Evolutionary conservation across 2,329 filamentous ascomycete species (phyloP), one percentile per base, ranked within the genome.

Genomic region (Herpotrichia juniperi): DNA sequence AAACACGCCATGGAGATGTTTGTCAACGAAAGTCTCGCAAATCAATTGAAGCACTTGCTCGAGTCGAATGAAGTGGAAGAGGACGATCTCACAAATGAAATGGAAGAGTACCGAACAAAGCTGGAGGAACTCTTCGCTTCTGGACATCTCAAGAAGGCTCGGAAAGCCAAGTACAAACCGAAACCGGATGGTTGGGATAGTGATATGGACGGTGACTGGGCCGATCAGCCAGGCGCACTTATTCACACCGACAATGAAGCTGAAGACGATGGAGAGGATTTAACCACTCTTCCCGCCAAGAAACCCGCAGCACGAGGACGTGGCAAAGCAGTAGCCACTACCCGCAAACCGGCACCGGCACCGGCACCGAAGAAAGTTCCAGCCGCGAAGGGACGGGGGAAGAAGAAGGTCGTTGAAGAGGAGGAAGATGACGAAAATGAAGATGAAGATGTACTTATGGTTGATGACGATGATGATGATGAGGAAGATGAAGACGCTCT

Each of bases 161-260:
- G 80, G 64, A 84, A 79, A 64, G 71, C 74, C 51, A 85, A 79
- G 57, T 79, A 90, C 54, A 93, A 90, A 68, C 87, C 90, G 0
- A 90, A 87, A 69, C 93, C 93, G 1, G 83, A 85, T 10, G 81
- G 80, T 2, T 97, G 93, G 92, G 91, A 97, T 67, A 90, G 86
- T n/a, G 93, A 97, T 59, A 78, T 93, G 22, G 88, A 96, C 44
- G 94, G 93, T 0, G 81, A 82, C 45, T 97, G 93, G 93, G 88
- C 88, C 54, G 89, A 94, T 42, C 86, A 91, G 52, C 85, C 89
- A 0, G 87, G 84, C 7, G 90, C 87, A 1, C 72, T 86, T 4
- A 79, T 86, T 39, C 76, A 76, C 51, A 78, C 78, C 17, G 75
- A 82, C 54, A 76, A 80, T 42, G 81, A 78, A 14, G 78, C 78